A percentile compares a stretch with the other conserved stretches of the same genome.
Evolutionary conservation across 164 flowering plant species (phyloP).

Genomic region (Berberis vulgaris): DNA sequence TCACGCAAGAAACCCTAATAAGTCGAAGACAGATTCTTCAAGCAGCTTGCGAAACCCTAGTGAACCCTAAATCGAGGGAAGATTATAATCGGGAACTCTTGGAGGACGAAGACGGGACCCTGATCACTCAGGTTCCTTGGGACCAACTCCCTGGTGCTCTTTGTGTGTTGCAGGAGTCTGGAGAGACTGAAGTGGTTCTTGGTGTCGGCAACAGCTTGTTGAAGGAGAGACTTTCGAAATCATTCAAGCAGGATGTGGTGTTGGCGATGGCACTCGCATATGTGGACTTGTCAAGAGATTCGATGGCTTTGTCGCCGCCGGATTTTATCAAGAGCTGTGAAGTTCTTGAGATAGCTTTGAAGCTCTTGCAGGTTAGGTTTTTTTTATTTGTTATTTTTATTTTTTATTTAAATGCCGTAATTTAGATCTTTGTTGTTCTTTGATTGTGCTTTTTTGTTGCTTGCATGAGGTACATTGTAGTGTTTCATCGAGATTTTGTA

Average conservation of each 20-base stretch:
- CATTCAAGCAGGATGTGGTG: constrained; percentile 85
- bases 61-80: constrained; percentile 43
- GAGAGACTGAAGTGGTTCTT: constrained; percentile 65
- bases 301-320: constrained; percentile 79
- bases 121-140: constrained; percentile 74
- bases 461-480: no score
- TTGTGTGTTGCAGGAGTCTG: constrained; percentile 84
- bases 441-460: no score
- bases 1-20: constrained; percentile 64
- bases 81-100: constrained; percentile 75
- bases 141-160: constrained; percentile 95
- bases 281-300: constrained; percentile 88
- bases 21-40: constrained; percentile 75
- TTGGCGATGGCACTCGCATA: constrained; percentile 85
- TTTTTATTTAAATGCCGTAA: not conserved
- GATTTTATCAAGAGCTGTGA: constrained; percentile 74
- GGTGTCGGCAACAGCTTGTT: constrained; percentile 60
- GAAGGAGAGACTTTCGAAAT: constrained; percentile 68
- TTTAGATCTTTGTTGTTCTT: not conserved
- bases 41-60: constrained; percentile 88
- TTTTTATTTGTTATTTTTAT: not conserved
- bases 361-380: constrained; percentile 65
- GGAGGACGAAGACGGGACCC: constrained; percentile 49
- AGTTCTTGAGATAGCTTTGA: constrained; percentile 79
- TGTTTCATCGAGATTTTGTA: no score